Base-by-base conservation (phyloP, 441 rosid species). In the Rhodomyrtus psidioides region DNA sequence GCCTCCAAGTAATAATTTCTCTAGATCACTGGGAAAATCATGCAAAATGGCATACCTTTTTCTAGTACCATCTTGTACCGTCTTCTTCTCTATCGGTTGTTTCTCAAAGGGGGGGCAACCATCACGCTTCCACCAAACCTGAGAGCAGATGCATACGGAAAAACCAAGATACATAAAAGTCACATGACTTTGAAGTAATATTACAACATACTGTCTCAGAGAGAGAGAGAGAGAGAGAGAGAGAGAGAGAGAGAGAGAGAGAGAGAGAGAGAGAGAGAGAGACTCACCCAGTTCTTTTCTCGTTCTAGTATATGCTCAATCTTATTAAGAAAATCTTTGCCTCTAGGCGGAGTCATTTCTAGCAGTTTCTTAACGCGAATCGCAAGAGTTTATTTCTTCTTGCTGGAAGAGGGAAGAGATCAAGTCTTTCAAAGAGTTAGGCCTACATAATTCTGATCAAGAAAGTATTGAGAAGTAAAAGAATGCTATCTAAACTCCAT, bases 91-190 rank as follows among this genome's bases (percentile, higher is more conserved):
- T 55, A 89, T 87, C 13, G 93, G 97, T 88, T 95, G 99, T 89
- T 95, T 97, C 88, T 96, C 99, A 93, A 96, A 95, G 84, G 99
- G 95, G 54, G 91, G 98, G 88, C 99, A 97, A 62, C 99, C 99
- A 92, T 97, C 99, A 82, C 98, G 97, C 91, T 97, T 97, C 99
- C 99, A 97, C 99, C 99, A 97, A 44, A 95, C 95, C 99, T 97
- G 89, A 74, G 53, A 87, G 87, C 86, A 91, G 21, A 85, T 49
- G 84, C 44, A 79, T 86, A 81, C 82, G 27, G 54, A 70, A 86
- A 76, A 86, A 84, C 54, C 65, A 59, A 86, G 83, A 30, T 21
- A 81, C 58, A 84, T 55, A 21, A 14, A 13, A 70, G 79, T 19
- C 59, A 54, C 16, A 70, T 82, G 23, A 87, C 85, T 83, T 84